Evolutionary conservation across 768 basidiomycete genomes (phyloP), one percentile per base, ranked within the genome.

Genomic region (Pleurotus salmoneostramineus): DNA sequence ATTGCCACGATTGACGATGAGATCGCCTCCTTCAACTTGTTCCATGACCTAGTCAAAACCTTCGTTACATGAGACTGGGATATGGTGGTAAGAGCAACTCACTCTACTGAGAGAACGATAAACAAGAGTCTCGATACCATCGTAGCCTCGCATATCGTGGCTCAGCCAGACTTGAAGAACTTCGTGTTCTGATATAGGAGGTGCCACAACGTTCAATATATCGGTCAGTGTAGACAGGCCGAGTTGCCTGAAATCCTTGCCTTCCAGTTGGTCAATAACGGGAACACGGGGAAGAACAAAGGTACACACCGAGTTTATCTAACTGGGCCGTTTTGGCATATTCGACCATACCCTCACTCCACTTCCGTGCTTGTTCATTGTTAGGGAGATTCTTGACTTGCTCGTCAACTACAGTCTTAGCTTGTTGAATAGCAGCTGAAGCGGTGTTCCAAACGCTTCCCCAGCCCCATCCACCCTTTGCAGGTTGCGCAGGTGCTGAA

Each of bases 141-240:
- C 94, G 68, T 96, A 98, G 14, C 97, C 97, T 61, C 83, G 79
- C 95, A 99, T 95, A 63, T 97, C 95, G 73, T 98, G 95, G 66
- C 89, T 90, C 40, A 99, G 75, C 89, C 92, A 93, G 6, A 99
- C 87, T 69, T 97, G 87, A 62, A 99, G 95, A 12, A 98, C 93
- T 72, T 99, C 97, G 68, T 98, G 96, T 70, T 96, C 95, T 27
- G 95, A 92, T 65, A 98, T 98, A 10, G 97, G 97, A 43, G 97
- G 97, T 0, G 97, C 97, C 59, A 99, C 96, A 32, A 89, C 96
- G 68, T 98, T 96, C 51, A 99, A 77, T 57, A 99, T 87, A 58
- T 96, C 95, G 2, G 85, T 92, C 31, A 98, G 75, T 2, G 95
- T 94, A 7, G 92, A 93, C 37, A 95, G 74, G 32, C 94, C 93